A percentile compares a stretch with the other conserved stretches of the same genome.
Evolutionary conservation across 768 basidiomycete genomes (phyloP).

Genomic region (Naematelia encephala): DNA sequence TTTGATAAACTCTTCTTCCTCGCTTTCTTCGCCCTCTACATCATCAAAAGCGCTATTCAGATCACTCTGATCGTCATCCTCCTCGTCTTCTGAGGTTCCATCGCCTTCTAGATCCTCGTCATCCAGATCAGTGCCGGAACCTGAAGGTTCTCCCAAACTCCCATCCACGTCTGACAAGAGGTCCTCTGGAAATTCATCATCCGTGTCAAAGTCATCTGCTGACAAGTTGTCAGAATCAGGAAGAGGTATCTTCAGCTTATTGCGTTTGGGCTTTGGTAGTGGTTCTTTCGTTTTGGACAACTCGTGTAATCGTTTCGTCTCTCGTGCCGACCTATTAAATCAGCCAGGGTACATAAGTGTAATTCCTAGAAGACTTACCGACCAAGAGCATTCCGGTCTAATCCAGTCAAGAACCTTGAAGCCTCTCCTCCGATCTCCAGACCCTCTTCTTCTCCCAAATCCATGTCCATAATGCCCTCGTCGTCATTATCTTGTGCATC

Average conservation of each 20-base stretch:
- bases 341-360: constrained; percentile 7
- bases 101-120: constrained; percentile 34
- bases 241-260: constrained; percentile 52
- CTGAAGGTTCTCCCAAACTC: neutral
- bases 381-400: constrained; percentile 77
- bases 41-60: constrained; percentile 21
- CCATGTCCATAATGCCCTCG: constrained; percentile 58
- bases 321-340: constrained; percentile 71
- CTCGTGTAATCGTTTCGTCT: constrained; percentile 67
- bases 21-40: constrained; percentile 50
- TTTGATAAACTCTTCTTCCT: constrained; percentile 67
- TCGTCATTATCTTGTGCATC: constrained; percentile 58
- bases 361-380: constrained; percentile 57
- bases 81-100: constrained; percentile 50
- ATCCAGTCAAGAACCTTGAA: constrained; percentile 63
- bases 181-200: constrained; percentile 52
- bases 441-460: constrained; percentile 60
- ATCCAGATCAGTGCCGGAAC: constrained; percentile 47
- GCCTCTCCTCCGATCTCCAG: constrained; percentile 64
- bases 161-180: neutral
- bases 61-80: constrained; percentile 36
- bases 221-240: constrained; percentile 60
- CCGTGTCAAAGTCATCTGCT: constrained; percentile 60
- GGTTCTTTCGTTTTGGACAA: constrained; percentile 56
- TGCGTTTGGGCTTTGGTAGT: constrained; percentile 55